phyloP scores from a whole-genome alignment of 495 filamentous ascomycete species.

The Aspergillus bertholletiae region DNA sequence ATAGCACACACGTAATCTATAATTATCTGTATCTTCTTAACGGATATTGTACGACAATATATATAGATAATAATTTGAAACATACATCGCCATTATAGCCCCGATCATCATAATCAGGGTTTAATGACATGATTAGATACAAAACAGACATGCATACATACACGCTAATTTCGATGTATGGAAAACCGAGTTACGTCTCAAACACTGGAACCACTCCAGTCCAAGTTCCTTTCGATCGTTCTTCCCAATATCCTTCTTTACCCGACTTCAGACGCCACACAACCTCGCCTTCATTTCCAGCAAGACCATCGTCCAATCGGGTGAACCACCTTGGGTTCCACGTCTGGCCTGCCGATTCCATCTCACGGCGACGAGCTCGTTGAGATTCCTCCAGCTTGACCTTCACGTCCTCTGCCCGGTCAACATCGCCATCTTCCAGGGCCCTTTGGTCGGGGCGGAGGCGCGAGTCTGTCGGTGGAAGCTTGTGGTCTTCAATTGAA shows the following conservation, averaged over 20 bases:
- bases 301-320: conserved; percentile 46
- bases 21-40: no score
- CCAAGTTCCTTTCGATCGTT: conserved; percentile 68
- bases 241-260: conserved; percentile 90
- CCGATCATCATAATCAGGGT: not conserved
- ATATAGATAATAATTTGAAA: no score
- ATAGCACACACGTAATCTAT: no score
- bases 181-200: conserved; percentile 23
- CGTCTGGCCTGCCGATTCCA: conserved; percentile 68
- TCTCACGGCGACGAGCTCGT: conserved; percentile 64
- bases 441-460: conserved; percentile 91
- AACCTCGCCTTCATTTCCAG: conserved; percentile 58
- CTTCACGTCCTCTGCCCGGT: conserved; percentile 82
- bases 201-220: conserved; percentile 70
- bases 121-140: not conserved
- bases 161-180: not conserved
- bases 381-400: conserved; percentile 81
- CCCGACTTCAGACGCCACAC: conserved; percentile 78
- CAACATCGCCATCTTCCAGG: conserved; percentile 75
- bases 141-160: not conserved
- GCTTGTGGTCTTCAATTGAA: conserved; percentile 61
- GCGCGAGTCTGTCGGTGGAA: conserved; percentile 78
- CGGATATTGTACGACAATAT: no score
- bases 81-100: not conserved
- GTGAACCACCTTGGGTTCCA: conserved; percentile 83